Evolutionary conservation across 208 protist genomes (phyloP), one percentile per base, ranked within the genome.

Genomic region (Leishmania tarentolae): DNA sequence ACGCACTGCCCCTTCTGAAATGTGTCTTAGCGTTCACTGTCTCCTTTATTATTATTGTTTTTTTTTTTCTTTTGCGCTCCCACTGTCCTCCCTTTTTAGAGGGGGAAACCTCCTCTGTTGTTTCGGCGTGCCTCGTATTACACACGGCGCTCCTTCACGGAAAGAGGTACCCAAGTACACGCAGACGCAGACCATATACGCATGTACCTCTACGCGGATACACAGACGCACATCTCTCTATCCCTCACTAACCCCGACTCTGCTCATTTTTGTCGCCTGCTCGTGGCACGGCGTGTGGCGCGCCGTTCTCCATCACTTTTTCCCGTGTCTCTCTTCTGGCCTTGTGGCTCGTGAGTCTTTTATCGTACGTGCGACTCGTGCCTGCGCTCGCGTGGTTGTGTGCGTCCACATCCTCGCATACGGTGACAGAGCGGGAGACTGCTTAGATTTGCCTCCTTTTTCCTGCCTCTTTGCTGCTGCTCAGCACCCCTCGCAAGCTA

Each of bases 311-410:
- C 28, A 31, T 57, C 44, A 9, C 15, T 46, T 35, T 56, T 46
- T 44, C 59, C 53, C 63, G 24, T 70, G 24, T 37, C 21, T 68
- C 65, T 31, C 15, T 17, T 35, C 56, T 56, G 44, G 46, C 21
- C 31, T 21, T 73, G 66, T 24, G 53, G 19, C 70, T 75, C 9
- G 28, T 7, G 47, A 50, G 70, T 21, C 31, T 46, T 21, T 0
- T 40, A 50, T 40, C 35, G 8, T 50, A 53, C 56, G 42, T 17
- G 35, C 57, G 40, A 35, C 50, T 71, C 24, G 53, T 50, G 31
- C 37, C 24, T 75, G 59, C 52, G 76, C 31, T 50, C 28, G 76
- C 75, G 56, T 11, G 50, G 31, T 17, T 61, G 50, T 76, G 73
- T 24, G 47, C 53, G n/a, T 40, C 35, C 44, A 44, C 53, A 7